These are phyloP conservation scores for Chamaecyparis obtusa DNA, from an alignment of 75 land plant species.

Conservation along the genomic window DNA sequence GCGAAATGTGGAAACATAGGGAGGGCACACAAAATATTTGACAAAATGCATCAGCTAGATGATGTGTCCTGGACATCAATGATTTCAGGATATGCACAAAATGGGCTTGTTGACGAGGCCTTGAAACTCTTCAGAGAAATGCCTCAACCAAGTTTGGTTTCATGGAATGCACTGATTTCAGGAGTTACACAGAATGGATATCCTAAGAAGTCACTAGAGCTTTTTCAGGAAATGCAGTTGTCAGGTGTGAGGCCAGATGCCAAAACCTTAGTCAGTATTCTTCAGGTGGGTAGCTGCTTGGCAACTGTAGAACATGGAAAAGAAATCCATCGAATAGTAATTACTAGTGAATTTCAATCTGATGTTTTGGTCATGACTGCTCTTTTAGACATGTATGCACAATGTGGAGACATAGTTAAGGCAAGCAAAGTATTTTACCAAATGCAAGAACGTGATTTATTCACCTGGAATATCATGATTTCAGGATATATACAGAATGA, in stretches of 20 bases:
- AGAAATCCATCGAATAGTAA: slow-evolving; percentile 22
- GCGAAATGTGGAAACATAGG: background rate
- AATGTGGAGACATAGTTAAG: slow-evolving; percentile 3
- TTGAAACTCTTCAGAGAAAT: background rate
- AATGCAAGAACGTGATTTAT: slow-evolving; percentile 24
- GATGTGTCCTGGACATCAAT: slow-evolving; percentile 12
- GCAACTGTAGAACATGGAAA: background rate
- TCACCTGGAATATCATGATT: slow-evolving; percentile 16
- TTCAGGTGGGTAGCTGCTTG: slow-evolving; percentile 32
- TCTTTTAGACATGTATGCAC: slow-evolving; percentile 21
- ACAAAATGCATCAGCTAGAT: background rate
- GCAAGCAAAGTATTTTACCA: slow-evolving; percentile 19
- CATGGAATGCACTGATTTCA: slow-evolving; percentile 16
- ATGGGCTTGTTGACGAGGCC: slow-evolving; percentile 12
- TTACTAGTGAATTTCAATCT: slow-evolving; percentile 12
- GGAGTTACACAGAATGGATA: slow-evolving; percentile 6
- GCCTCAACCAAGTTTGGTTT: slow-evolving; percentile 4
- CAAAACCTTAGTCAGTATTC: slow-evolving; percentile 32
- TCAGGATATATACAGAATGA: slow-evolving; percentile 3
- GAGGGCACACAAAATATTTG: background rate
- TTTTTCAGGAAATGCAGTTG: slow-evolving; percentile 22
- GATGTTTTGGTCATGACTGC: slow-evolving; percentile 19
- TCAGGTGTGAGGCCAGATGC: slow-evolving; percentile 29
- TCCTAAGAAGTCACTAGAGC: slow-evolving; percentile 16
- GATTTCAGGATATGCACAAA: slow-evolving; percentile 10